These are phyloP conservation scores for Byssoonygena ceratinophila DNA, from an alignment of 2,329 filamentous ascomycete genomes.

Conservation along the genomic window DNA sequence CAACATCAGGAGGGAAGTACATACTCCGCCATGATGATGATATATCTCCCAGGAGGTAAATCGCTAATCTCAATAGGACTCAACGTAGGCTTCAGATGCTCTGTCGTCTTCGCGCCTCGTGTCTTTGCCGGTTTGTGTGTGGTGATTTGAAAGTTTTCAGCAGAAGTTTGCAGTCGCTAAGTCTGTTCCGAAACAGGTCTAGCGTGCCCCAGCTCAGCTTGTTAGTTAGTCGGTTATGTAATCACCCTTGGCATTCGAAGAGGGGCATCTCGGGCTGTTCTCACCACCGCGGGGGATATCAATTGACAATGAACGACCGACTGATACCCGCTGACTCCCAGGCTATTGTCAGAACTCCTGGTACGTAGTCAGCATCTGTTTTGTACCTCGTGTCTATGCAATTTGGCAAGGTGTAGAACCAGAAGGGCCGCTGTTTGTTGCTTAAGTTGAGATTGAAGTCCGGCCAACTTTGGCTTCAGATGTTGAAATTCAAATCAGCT, in stretches of 20 bases:
- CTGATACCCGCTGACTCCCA: too few relatives aligned
- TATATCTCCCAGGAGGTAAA: neutral
- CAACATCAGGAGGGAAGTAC: constrained; percentile 13
- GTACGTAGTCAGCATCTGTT: too few relatives aligned
- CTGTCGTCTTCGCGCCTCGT: neutral
- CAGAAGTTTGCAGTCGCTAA: constrained; percentile 3
- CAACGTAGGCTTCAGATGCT: neutral
- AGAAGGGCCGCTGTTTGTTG: too few relatives aligned
- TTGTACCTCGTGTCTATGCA: too few relatives aligned
- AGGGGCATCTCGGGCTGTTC: too few relatives aligned
- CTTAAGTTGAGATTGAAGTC: too few relatives aligned
- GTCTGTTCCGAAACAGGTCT: neutral
- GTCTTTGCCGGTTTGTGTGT: neutral
- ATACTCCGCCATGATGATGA: constrained; percentile 17
- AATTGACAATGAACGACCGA: too few relatives aligned
- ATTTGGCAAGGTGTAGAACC: too few relatives aligned
- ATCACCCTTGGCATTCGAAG: neutral
- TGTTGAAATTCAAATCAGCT: too few relatives aligned
- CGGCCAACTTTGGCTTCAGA: too few relatives aligned
- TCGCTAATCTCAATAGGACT: neutral
- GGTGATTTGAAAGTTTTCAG: neutral
- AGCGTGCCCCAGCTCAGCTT: neutral
- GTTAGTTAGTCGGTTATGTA: neutral
- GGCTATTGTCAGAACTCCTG: too few relatives aligned
- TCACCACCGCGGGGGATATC: too few relatives aligned